Evolutionary conservation across 2,329 filamentous ascomycete genomes (phyloP), one percentile per base, ranked within the genome.

Genomic region (Ceratocystis eucalypticola): DNA sequence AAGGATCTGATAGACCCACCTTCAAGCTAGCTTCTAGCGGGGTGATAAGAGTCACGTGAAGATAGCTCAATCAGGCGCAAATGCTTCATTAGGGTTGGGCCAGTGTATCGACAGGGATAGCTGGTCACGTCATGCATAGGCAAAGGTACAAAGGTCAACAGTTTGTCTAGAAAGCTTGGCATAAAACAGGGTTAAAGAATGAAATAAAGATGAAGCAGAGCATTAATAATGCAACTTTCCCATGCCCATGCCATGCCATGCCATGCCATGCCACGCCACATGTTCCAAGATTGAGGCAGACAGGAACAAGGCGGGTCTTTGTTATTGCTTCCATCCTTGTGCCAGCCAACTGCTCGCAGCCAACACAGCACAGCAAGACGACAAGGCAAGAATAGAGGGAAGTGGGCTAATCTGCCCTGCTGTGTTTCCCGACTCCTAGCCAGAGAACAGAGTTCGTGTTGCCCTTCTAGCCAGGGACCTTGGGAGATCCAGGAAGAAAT

Each of bases 11-110:
- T 15, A 25, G 53, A 50, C 62, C 63, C 66, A 65, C 66, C 64
- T 68, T 46, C 64, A 28, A 22, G 61, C 64, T 62, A 48, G 25
- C 41, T 64, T 44, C 66, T 67, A 53, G 63, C 57, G 63, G 63
- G 61, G 61, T 62, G 67, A 68, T 68, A 68, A 68, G 50, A 25
- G 22, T 66, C 67, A 68, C 67, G 67, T 68, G 67, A 37, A 5
- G 67, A 68, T 68, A 66, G 1, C 37, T 4, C 37, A 41, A 41
- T 12, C 1, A 4, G 37, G 37, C 10, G 37, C 3, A 20, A 0
- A 1, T 17, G 12, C 5, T 3, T 10, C 2, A 10, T 50, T 50
- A 50, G 46, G 46, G 46, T 50, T 22, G 5, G 7, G n/a, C 1
- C 15, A 17, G 4, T 5, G 53, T 33, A 15, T 3, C 4, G 4